Evolutionary conservation across 805 yeast genomes (phyloP).

Genomic region (Wickerhamia fluorescens): DNA sequence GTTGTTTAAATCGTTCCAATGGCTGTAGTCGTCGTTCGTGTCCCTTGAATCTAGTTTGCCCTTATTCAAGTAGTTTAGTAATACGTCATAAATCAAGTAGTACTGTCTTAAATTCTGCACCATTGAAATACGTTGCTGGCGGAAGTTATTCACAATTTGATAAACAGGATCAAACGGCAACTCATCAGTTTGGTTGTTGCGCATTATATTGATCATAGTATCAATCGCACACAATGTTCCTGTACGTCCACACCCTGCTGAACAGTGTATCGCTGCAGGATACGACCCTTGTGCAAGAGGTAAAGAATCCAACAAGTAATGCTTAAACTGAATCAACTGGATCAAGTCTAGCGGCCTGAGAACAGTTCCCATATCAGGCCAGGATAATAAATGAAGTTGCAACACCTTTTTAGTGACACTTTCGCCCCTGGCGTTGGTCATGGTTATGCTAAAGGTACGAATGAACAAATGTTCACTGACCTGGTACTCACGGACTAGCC

Average conservation of each 20-base stretch:
- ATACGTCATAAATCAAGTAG: slow-evolving; percentile 40
- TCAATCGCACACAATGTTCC: slow-evolving; percentile 56
- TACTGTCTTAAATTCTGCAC: slow-evolving; percentile 53
- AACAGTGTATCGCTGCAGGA: slow-evolving; percentile 49
- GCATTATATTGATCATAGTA: slow-evolving; percentile 19
- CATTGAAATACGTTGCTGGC: slow-evolving; percentile 51
- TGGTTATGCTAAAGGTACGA: slow-evolving; percentile 10
- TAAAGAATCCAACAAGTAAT: slow-evolving; percentile 8
- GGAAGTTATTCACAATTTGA: slow-evolving; percentile 38
- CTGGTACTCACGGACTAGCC: slow-evolving; percentile 2
- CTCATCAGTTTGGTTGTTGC: slow-evolving; percentile 8
- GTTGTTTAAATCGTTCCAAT: slow-evolving; percentile 6
- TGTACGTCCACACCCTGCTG: slow-evolving; percentile 57
- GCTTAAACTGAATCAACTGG: slow-evolving; percentile 30
- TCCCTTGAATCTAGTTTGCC: slow-evolving; percentile 3
- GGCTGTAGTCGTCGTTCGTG: slow-evolving; percentile 1
- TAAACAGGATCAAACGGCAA: slow-evolving; percentile 36
- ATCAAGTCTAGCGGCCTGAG: slow-evolving; percentile 51
- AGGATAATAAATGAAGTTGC: slow-evolving; percentile 70
- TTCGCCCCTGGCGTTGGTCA: slow-evolving; percentile 4
- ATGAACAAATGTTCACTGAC: slow-evolving; percentile 7
- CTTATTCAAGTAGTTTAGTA: slow-evolving; percentile 14
- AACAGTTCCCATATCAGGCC: slow-evolving; percentile 80
- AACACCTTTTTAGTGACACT: slow-evolving; percentile 30
- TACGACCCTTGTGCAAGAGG: slow-evolving; percentile 2